Evolutionary conservation across 2,329 filamentous ascomycete species (phyloP).

Genomic region (Eurotiales sp.): DNA sequence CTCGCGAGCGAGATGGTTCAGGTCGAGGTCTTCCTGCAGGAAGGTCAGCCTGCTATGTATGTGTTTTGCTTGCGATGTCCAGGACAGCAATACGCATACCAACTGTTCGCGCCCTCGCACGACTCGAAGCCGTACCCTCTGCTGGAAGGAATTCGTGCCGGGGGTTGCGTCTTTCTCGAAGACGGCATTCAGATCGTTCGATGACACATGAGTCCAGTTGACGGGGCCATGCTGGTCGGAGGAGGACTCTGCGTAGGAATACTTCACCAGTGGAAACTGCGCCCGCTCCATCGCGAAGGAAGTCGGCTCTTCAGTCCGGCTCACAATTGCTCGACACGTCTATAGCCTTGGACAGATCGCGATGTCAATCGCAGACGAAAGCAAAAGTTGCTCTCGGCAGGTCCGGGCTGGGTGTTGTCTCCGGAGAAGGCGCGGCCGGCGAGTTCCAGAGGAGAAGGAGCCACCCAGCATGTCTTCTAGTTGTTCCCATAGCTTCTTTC

Average conservation of each 20-base stretch:
- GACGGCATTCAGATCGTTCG: constrained; percentile 31
- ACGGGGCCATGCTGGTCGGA: constrained; percentile 35
- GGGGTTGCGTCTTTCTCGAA: constrained; percentile 29
- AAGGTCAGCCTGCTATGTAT: neutral
- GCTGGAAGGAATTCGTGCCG: constrained; percentile 14
- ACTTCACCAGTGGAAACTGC: constrained; percentile 37
- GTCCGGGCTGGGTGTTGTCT: neutral
- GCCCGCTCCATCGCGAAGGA: constrained; percentile 13
- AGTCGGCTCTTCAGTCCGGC: too few species aligned
- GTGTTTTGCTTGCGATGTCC: neutral
- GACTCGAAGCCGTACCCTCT: constrained; percentile 32
- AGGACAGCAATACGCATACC: constrained; percentile 24
- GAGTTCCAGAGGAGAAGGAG: neutral
- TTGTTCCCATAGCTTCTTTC: too few species aligned
- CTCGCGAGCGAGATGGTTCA: constrained; percentile 31
- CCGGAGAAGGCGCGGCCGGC: constrained; percentile 3
- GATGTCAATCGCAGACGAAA: too few species aligned
- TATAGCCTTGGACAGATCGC: too few species aligned
- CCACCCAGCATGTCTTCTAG: neutral
- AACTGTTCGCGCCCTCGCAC: constrained; percentile 31
- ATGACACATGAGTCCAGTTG: constrained; percentile 43
- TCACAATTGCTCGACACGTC: too few species aligned
- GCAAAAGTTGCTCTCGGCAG: too few species aligned
- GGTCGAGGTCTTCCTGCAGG: constrained; percentile 40
- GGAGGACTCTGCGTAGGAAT: constrained; percentile 41